Evolutionary conservation across 78 protist species (phyloP).

Genomic region (Acrasis kona): DNA sequence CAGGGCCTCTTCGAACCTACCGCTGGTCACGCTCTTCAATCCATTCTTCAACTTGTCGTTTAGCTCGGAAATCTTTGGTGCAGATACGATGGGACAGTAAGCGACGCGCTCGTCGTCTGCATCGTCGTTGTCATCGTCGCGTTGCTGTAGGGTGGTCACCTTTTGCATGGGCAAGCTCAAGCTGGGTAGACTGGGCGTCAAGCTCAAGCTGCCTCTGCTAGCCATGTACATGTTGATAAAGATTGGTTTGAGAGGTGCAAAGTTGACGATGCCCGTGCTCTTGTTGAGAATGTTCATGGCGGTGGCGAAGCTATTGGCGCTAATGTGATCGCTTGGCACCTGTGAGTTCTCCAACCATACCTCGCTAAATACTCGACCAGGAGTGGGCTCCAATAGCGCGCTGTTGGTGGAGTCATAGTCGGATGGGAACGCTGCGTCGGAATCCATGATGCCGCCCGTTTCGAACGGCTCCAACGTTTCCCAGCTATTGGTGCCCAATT

Average conservation of each 20-base stretch:
- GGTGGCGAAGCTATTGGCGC: slow-evolving; percentile 82
- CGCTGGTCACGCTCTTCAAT: slow-evolving; percentile 53
- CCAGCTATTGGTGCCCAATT: background rate
- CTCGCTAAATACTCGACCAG: slow-evolving; percentile 22
- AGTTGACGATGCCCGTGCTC: slow-evolving; percentile 77
- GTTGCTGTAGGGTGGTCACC: no score
- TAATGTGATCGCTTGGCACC: slow-evolving; percentile 74
- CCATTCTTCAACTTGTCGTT: slow-evolving; percentile 31
- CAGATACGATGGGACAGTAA: background rate
- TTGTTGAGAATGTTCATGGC: slow-evolving; percentile 61
- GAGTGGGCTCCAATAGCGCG: slow-evolving; percentile 12
- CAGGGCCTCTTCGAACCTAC: slow-evolving; percentile 71
- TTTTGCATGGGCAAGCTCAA: background rate
- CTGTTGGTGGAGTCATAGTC: no score
- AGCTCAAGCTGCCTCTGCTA: slow-evolving; percentile 1
- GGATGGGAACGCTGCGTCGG: background rate
- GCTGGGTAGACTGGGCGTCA: background rate
- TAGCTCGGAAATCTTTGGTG: slow-evolving; percentile 7
- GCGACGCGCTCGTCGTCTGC: background rate
- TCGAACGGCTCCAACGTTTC: no score
- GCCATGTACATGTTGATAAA: slow-evolving; percentile 32
- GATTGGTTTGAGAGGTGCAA: slow-evolving; percentile 64
- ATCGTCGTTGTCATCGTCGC: no score
- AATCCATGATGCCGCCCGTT: background rate
- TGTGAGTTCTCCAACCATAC: slow-evolving; percentile 53